These are phyloP conservation scores for Leucogyrophana mollusca DNA, from an alignment of 768 basidiomycete species.

Conservation along the genomic window DNA sequence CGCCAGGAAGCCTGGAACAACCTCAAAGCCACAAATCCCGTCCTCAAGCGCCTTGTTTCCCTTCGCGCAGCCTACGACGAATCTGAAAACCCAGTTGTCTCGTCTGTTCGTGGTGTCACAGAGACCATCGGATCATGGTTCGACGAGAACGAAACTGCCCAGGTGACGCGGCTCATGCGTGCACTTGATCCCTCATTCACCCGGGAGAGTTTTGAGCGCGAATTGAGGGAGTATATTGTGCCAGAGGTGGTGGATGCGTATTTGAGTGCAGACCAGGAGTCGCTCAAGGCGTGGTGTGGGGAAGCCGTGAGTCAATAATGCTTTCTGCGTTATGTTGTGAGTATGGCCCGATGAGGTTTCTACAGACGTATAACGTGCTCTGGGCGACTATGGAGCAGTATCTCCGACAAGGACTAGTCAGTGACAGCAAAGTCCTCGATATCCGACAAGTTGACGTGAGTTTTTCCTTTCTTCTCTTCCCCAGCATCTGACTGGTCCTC, in stretches of 20 bases:
- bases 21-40: constrained; percentile 76
- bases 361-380: constrained; percentile 92
- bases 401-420: constrained; percentile 84
- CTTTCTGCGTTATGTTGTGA: neutral
- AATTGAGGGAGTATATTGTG: constrained; percentile 94
- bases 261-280: constrained; percentile 83
- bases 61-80: constrained; percentile 80
- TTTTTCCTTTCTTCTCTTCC: constrained; percentile 9
- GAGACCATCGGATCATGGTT: constrained; percentile 86
- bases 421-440: constrained; percentile 92
- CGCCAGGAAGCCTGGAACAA: constrained; percentile 79
- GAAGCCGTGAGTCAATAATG: constrained; percentile 72
- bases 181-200: constrained; percentile 85
- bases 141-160: constrained; percentile 98
- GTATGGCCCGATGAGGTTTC: neutral
- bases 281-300: constrained; percentile 87
- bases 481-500: constrained; percentile 6
- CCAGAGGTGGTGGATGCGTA: constrained; percentile 98
- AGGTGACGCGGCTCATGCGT: constrained; percentile 85
- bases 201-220: constrained; percentile 83
- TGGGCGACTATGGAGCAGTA: constrained; percentile 98
- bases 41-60: constrained; percentile 57
- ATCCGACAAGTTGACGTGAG: constrained; percentile 96
- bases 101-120: constrained; percentile 79
- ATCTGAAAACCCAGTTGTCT: constrained; percentile 88